A percentile compares a stretch with the other conserved stretches of the same genome.
These are phyloP conservation scores for Fusarium sp. DNA, from an alignment of 2,329 filamentous ascomycete genomes.

Conservation along the genomic window DNA sequence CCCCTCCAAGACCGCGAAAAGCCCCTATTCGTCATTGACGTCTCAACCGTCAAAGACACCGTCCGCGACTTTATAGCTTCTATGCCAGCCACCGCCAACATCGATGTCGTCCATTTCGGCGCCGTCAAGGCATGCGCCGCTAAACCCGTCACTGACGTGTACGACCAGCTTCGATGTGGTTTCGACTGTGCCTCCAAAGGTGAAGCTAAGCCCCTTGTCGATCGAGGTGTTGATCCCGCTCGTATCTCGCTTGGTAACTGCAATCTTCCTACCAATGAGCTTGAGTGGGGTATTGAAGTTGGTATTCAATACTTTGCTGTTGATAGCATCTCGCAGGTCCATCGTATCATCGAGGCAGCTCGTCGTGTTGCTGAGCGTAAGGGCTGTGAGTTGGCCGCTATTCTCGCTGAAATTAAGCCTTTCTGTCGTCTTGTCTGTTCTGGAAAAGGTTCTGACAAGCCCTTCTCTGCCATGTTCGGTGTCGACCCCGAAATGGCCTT, in stretches of 20 bases:
- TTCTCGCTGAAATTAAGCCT: neutral
- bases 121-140: neutral
- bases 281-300: neutral
- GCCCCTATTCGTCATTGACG: neutral
- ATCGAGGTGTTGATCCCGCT: neutral
- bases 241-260: neutral
- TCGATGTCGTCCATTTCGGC: neutral
- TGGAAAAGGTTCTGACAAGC: neutral
- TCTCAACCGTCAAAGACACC: neutral
- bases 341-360: neutral
- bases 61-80: neutral
- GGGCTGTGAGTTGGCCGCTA: too few species aligned
- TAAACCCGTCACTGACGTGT: neutral
- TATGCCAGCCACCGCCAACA: neutral
- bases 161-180: neutral
- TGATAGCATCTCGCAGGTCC: neutral
- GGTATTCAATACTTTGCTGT: neutral
- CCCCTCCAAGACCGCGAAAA: neutral
- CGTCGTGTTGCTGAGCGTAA: neutral
- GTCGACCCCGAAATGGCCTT: neutral
- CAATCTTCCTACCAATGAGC: neutral
- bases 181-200: neutral
- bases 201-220: neutral
- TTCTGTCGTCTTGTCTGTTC: neutral
- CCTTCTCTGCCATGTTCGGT: neutral